Conservation (phyloP, 2,329 filamentous ascomycete species). For the Lasiodiplodia sp. region DNA sequence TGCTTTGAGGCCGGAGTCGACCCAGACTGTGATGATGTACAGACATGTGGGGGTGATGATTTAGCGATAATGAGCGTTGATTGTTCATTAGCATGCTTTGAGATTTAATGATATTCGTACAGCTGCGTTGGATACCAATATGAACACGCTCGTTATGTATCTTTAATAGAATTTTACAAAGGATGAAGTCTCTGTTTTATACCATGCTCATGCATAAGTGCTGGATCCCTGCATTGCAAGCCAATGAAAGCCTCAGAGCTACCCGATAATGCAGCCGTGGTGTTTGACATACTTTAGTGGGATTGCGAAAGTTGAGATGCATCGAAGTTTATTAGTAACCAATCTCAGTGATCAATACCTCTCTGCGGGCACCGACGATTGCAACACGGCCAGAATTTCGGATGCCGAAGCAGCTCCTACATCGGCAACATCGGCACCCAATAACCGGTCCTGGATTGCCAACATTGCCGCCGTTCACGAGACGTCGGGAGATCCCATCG, state of each 20-base stretch:
- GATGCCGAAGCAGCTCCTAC: conserved; percentile 2
- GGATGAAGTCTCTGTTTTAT: background rate
- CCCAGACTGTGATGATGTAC: conserved; percentile 7
- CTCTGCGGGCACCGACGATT: no score
- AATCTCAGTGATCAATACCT: no score
- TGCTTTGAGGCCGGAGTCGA: conserved; percentile 7
- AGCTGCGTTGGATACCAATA: conserved; percentile 11
- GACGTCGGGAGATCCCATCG: background rate
- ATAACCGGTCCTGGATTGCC: background rate
- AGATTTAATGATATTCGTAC: conserved; percentile 6
- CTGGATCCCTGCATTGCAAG: background rate
- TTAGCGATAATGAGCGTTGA: conserved; percentile 18
- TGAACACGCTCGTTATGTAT: conserved; percentile 8
- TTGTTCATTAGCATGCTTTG: background rate
- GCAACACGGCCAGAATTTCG: background rate
- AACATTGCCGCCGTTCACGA: background rate
- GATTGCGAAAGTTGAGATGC: background rate
- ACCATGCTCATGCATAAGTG: background rate
- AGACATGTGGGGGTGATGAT: background rate
- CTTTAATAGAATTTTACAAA: background rate
- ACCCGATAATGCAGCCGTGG: background rate
- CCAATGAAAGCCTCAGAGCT: background rate
- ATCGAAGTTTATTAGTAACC: no score
- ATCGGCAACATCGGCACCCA: conserved; percentile 23
- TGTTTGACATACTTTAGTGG: background rate